Base-by-base conservation (phyloP, 2,329 filamentous ascomycete species). In the Neonectria coccinea region DNA sequence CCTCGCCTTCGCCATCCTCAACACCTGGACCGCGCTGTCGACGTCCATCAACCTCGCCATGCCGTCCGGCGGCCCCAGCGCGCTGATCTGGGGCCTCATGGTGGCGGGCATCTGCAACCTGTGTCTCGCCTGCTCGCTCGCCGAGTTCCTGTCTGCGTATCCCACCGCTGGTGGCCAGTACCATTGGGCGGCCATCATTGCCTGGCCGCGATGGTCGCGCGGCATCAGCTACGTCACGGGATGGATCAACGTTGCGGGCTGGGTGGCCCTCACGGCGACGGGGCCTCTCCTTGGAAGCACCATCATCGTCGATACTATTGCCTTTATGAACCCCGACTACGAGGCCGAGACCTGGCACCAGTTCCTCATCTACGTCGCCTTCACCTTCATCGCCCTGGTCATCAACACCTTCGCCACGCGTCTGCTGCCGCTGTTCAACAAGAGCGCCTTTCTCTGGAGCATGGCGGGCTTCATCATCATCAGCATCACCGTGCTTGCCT, bases 171-270 rank as follows among this genome's bases (percentile, higher is more conserved):
- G 85, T 67, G 89, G 86, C 14, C 86, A 90, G 76, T 92, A 93
- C 68, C 89, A 92, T 74, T 92, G 90, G 91, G 91, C 89, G 3
- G 89, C 90, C 59, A 79, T 88, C 55, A 80, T 92, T 66, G 84
- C 86, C 33, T 89, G 88, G 82, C 82, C 84, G 63, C 79, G 78
- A 59, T 90, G 84, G 82, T 85, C 87, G 18, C 86, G 88, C 0
- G 80, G 88, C 31, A 83, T 92, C 11, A 90, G 88, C 51, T 93
- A 90, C 81, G 85, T 89, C 51, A 92, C 90, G 0, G 91, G 91
- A 29, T 93, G 90, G 90, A 91, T 89, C 76, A 91, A 89, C 70
- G 86, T 89, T 41, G 88, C 88, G n/a, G 90, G 89, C 16, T 92
- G 90, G 89, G 88, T 92, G 33, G 87, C 88, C 10, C 78, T 93